phyloP scores from a whole-genome alignment of 1,284 basidiomycete genomes.

The Chalciporus sp. region DNA sequence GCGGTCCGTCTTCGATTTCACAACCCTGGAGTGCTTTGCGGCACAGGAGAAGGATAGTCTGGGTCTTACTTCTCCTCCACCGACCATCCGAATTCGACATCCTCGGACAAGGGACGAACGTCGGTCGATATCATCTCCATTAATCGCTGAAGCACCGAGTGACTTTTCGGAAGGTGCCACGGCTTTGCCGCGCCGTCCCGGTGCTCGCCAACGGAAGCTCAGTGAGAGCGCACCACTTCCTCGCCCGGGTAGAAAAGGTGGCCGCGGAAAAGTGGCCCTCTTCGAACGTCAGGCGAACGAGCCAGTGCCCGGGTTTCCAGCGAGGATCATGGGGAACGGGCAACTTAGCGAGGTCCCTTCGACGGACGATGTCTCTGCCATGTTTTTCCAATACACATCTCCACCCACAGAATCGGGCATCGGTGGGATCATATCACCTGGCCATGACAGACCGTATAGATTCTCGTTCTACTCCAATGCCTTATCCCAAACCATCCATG shows the following conservation, averaged over 20 bases:
- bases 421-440: conserved; percentile 48
- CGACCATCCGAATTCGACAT: conserved; percentile 28
- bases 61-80: conserved; percentile 47
- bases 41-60: conserved; percentile 66
- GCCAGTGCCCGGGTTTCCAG: conserved; percentile 47
- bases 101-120: conserved; percentile 12
- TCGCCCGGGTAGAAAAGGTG: conserved; percentile 61
- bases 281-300: conserved; percentile 75
- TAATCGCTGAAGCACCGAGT: conserved; percentile 20
- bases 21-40: conserved; percentile 80
- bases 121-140: conserved; percentile 7
- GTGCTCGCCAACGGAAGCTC: conserved; percentile 76
- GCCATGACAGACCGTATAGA: conserved; percentile 90
- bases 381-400: conserved; percentile 16
- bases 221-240: conserved; percentile 76
- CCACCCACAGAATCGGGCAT: conserved; percentile 13
- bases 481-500: conserved; percentile 92
- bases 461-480: conserved; percentile 99
- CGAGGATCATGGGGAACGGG: conserved; percentile 38
- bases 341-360: conserved; percentile 35
- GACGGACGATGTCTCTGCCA: conserved; percentile 28
- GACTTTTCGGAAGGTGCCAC: conserved; percentile 23
- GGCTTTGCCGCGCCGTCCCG: conserved; percentile 32
- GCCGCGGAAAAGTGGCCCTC: conserved; percentile 87
- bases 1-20: conserved; percentile 73